Base-by-base conservation (phyloP, 140 eudicot species). In the Bidens hawaiensis region DNA sequence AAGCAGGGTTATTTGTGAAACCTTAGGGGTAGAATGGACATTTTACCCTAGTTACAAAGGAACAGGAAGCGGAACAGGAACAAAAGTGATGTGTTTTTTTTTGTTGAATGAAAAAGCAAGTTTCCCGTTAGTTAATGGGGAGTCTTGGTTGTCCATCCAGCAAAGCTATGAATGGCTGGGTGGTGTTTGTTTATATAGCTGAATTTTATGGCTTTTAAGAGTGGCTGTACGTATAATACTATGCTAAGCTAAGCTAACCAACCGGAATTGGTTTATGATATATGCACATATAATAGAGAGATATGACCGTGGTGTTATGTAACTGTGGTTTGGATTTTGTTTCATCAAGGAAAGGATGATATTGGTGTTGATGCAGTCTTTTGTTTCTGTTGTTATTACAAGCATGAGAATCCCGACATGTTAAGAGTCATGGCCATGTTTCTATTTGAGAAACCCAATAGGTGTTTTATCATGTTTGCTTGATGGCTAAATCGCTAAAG, bases 251-350 rank as follows among this genome's bases (percentile, higher is more conserved):
- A n/a, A n/a, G n/a, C n/a, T 53, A 25, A 25, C 60, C 15, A 62
- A 54, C 47, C 19, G 65, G 26, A 15, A 65, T 33, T 34, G 78
- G 68, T 74, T 48, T 24, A 11, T 69, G 67, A 69, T 70, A 65
- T 73, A 36, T 73, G 78, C 78, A 73, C 67, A 73, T 73, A 64
- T 53, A 40, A 17, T 21, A 52, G 48, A 22, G 72, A 54, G 46
- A 65, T n/a, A n/a, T 42, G 72, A 24, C 67, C 46, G 47, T 65
- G 73, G 68, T 58, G 49, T 56, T 73, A 3, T 74, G 74, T 48
- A 79, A 69, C 79, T 80, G 68, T 78, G 66, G 72, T 43, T 64
- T 63, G 71, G 65, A 45, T 22, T 63, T 63, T 42, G 5, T 71
- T 62, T 23, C n/a, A n/a, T n/a, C n/a, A n/a, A n/a, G n/a, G n/a